phyloP scores from a whole-genome alignment of 441 rosid genomes.

The Gossypium davidsonii region DNA sequence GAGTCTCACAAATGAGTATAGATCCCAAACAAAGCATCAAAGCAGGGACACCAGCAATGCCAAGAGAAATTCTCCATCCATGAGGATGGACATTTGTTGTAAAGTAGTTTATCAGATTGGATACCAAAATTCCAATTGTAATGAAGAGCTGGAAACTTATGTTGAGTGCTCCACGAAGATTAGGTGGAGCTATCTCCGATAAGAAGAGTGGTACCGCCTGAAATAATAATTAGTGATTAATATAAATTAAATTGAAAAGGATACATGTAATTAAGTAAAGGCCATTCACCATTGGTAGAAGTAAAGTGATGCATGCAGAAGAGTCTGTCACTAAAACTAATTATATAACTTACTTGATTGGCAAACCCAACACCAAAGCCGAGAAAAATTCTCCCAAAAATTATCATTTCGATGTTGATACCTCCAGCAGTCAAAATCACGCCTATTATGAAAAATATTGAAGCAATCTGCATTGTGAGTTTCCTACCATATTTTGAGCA shows the following conservation, averaged over 20 bases:
- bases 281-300: too few species aligned
- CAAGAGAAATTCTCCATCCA: slow-evolving; percentile 58
- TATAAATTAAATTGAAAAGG: too few species aligned
- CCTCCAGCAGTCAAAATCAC: slow-evolving; percentile 24
- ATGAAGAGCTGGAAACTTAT: slow-evolving; percentile 58
- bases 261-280: too few species aligned
- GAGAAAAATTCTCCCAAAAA: slow-evolving; percentile 32
- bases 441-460: slow-evolving; percentile 28
- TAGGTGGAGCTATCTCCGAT: slow-evolving; percentile 58
- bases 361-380: slow-evolving; percentile 39
- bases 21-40: slow-evolving; percentile 40
- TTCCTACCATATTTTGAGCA: slow-evolving; percentile 32
- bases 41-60: slow-evolving; percentile 47
- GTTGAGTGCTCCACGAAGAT: slow-evolving; percentile 57
- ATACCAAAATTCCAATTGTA: slow-evolving; percentile 53
- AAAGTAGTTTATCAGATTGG: slow-evolving; percentile 47
- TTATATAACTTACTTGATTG: slow-evolving; percentile 29
- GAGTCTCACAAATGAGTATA: slow-evolving; percentile 47
- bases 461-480: slow-evolving; percentile 34
- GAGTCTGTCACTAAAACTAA: too few species aligned
- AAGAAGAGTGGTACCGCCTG: slow-evolving; percentile 64
- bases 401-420: slow-evolving; percentile 19
- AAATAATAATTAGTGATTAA: background rate
- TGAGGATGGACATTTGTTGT: slow-evolving; percentile 36
- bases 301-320: too few species aligned